Conservation (phyloP, 2,329 filamentous ascomycete species). For the Microsporum canis region DNA sequence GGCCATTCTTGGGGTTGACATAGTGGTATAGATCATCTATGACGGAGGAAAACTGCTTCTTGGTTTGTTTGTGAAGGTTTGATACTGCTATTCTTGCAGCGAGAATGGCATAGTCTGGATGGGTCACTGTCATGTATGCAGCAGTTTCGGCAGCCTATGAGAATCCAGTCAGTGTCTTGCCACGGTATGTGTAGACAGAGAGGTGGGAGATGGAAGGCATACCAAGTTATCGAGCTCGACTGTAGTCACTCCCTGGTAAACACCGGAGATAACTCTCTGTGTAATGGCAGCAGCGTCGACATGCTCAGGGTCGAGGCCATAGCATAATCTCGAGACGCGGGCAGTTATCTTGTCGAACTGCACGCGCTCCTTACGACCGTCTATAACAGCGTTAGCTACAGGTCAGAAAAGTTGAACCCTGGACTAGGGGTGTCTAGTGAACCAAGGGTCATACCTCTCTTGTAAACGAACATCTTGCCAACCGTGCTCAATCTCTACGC, state of each 20-base stretch:
- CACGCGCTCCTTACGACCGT: slow-evolving; percentile 98
- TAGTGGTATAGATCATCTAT: slow-evolving; percentile 90
- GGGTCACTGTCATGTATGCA: slow-evolving; percentile 98
- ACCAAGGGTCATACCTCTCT: slow-evolving; percentile 41
- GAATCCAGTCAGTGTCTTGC: slow-evolving; percentile 1
- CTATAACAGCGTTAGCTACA: slow-evolving; percentile 37
- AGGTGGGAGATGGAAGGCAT: slow-evolving; percentile 29
- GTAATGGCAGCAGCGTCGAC: slow-evolving; percentile 97
- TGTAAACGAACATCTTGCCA: slow-evolving; percentile 50
- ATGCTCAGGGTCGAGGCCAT: slow-evolving; percentile 89
- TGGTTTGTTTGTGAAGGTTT: slow-evolving; percentile 99
- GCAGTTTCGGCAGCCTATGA: slow-evolving; percentile 88
- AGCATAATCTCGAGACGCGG: slow-evolving; percentile 93
- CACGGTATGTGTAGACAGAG: neutral
- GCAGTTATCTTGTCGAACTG: slow-evolving; percentile 99
- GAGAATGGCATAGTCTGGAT: slow-evolving; percentile 97
- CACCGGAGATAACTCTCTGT: slow-evolving; percentile 97
- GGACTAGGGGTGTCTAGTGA: neutral
- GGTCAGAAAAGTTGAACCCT: neutral
- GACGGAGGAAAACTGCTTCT: slow-evolving; percentile 98
- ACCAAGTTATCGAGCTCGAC: slow-evolving; percentile 94
- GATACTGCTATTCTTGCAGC: slow-evolving; percentile 97
- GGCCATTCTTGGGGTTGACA: slow-evolving; percentile 83
- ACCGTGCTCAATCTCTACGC: neutral
- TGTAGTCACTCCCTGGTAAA: slow-evolving; percentile 96